These are phyloP conservation scores for Eustoma russellianum DNA, from an alignment of 257 asterid genomes.

Conservation along the genomic window DNA sequence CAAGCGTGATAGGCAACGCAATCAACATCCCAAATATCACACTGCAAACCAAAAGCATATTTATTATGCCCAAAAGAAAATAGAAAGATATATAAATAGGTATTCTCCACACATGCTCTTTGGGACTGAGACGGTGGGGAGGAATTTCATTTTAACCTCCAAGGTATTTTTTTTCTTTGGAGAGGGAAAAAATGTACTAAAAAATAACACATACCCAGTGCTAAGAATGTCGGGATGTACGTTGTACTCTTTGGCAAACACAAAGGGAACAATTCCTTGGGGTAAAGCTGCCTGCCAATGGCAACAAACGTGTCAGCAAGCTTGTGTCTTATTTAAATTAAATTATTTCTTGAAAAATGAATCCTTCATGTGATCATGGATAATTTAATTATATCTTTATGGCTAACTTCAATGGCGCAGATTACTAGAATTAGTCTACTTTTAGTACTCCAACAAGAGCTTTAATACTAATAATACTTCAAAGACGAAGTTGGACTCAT, in stretches of 20 bases:
- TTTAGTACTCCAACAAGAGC: conserved; percentile 1
- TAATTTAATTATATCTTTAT: too few relatives aligned
- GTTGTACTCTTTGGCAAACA: conserved; percentile 44
- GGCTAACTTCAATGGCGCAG: too few relatives aligned
- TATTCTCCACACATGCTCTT: too few relatives aligned
- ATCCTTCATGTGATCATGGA: too few relatives aligned
- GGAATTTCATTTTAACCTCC: too few relatives aligned
- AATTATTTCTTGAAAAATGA: not conserved
- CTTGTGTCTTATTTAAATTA: not conserved
- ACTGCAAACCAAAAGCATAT: conserved; percentile 14
- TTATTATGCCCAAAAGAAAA: not conserved
- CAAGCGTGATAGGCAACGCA: conserved; percentile 39
- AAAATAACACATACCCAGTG: conserved; percentile 33
- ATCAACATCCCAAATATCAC: conserved; percentile 45
- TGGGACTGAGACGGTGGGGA: too few relatives aligned
- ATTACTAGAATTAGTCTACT: not conserved
- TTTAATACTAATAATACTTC: not conserved
- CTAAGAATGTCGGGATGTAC: conserved; percentile 41
- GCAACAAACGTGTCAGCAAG: not conserved
- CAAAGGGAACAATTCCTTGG: conserved; percentile 48
- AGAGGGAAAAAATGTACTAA: too few relatives aligned
- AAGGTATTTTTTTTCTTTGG: too few relatives aligned
- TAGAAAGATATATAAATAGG: too few relatives aligned
- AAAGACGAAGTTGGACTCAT: conserved; percentile 14
- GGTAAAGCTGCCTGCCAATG: conserved; percentile 40